Percentiles rank a stretch among this genome's conserved stretches.
These are phyloP conservation scores for Rhizoctonia solani DNA, from an alignment of 1,284 basidiomycete genomes.

Conservation along the genomic window DNA sequence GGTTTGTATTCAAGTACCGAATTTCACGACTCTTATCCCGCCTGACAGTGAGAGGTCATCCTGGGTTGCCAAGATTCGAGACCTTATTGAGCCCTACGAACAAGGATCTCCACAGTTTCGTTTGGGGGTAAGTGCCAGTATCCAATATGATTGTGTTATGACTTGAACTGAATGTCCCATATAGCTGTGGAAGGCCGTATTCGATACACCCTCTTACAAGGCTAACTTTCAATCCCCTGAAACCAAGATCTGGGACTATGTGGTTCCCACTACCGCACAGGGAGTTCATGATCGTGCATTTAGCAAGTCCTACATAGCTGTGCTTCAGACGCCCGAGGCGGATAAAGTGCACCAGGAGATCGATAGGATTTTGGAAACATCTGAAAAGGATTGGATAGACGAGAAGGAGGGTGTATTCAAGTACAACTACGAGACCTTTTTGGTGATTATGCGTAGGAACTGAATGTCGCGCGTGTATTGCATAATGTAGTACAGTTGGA, in stretches of 20 bases:
- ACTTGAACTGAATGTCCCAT: conserved; percentile 51
- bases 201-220: conserved; percentile 56
- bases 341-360: conserved; percentile 55
- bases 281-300: conserved; percentile 60
- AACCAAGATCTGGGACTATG: conserved; percentile 27
- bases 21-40: neutral
- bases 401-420: conserved; percentile 55
- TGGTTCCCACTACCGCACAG: conserved; percentile 33
- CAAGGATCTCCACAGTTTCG: conserved; percentile 72
- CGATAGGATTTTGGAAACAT: conserved; percentile 53
- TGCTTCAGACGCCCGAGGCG: conserved; percentile 60
- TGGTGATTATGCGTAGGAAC: conserved; percentile 45
- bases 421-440: conserved; percentile 58
- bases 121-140: conserved; percentile 65
- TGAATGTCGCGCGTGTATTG: neutral
- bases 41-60: conserved; percentile 61
- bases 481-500: neutral
- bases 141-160: conserved; percentile 55
- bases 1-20: neutral
- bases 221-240: conserved; percentile 53
- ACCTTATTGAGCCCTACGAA: conserved; percentile 68
- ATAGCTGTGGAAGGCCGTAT: conserved; percentile 53
- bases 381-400: conserved; percentile 56
- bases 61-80: conserved; percentile 72
- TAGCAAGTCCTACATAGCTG: conserved; percentile 74